Evolutionary conservation across 345 rosid genomes (phyloP).

Genomic region (sweet orange (Citrus sinensis)): DNA sequence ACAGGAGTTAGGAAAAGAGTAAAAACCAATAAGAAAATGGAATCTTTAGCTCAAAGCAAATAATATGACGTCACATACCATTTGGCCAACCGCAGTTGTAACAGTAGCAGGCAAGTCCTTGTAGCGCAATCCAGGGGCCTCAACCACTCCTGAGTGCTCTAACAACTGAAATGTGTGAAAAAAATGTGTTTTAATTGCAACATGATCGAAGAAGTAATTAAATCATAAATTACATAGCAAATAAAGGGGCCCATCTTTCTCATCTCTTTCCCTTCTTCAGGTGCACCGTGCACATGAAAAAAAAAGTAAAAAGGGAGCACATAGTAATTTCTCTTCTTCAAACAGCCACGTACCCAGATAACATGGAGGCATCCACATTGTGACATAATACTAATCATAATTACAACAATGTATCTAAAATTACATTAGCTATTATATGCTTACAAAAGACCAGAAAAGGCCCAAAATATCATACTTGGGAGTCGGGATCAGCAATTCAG

Average conservation of each 20-base stretch:
- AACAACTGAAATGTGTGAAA: constrained; percentile 40
- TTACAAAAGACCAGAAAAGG: neutral
- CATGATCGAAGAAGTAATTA: neutral
- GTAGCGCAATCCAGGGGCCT: constrained; percentile 46
- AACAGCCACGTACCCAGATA: neutral
- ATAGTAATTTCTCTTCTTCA: neutral
- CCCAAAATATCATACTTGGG: neutral
- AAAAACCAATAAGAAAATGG: constrained; percentile 4
- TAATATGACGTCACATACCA: constrained; percentile 42
- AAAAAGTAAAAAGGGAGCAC: neutral
- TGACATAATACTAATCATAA: neutral
- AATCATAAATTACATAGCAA: neutral
- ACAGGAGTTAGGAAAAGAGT: neutral
- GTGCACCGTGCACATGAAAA: neutral
- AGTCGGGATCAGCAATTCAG: neutral
- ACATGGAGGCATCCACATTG: neutral
- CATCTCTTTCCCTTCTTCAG: neutral
- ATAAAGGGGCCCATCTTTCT: neutral
- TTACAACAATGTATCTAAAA: neutral
- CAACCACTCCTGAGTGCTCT: constrained; percentile 62
- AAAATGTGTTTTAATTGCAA: neutral
- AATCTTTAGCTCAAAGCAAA: constrained; percentile 2
- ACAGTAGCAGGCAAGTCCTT: constrained; percentile 41
- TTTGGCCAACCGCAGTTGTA: constrained; percentile 72
- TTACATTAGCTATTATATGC: neutral